phyloP scores from a whole-genome alignment of 1,284 basidiomycete species.

The Cryptococcus jaspeensis region DNA sequence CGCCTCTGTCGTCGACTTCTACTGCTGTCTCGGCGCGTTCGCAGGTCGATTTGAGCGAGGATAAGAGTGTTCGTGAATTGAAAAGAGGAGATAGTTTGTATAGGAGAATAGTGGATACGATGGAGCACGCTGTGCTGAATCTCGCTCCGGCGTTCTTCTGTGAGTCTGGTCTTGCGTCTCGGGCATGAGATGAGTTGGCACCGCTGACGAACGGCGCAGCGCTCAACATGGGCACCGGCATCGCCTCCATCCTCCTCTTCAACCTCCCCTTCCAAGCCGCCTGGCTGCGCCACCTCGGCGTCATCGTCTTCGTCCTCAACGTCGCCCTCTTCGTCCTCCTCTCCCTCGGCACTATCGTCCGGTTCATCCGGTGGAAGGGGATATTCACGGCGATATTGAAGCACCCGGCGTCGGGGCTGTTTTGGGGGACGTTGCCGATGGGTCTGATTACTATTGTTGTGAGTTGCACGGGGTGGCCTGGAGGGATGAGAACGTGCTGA shows the following conservation, averaged over 20 bases:
- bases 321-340: constrained; percentile 64
- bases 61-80: too few species aligned
- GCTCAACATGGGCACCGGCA: constrained; percentile 55
- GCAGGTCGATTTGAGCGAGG: not conserved
- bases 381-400: constrained; percentile 60
- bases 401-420: constrained; percentile 67
- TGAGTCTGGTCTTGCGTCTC: not conserved
- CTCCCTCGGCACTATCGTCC: constrained; percentile 52
- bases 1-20: too few species aligned
- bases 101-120: not conserved
- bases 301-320: constrained; percentile 66
- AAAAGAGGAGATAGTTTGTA: too few species aligned
- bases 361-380: constrained; percentile 61
- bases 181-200: too few species aligned
- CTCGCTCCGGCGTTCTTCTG: constrained; percentile 15
- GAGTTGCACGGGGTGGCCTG: constrained; percentile 27
- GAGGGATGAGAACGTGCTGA: constrained; percentile 29
- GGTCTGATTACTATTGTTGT: constrained; percentile 64
- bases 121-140: constrained; percentile 2
- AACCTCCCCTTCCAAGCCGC: constrained; percentile 53
- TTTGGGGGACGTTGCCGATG: constrained; percentile 69
- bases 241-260: constrained; percentile 52
- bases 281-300: constrained; percentile 49
- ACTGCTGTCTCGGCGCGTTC: not conserved
- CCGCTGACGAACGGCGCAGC: too few species aligned